phyloP scores from a whole-genome alignment of 306 rosid genomes.

The Malus asiatica region DNA sequence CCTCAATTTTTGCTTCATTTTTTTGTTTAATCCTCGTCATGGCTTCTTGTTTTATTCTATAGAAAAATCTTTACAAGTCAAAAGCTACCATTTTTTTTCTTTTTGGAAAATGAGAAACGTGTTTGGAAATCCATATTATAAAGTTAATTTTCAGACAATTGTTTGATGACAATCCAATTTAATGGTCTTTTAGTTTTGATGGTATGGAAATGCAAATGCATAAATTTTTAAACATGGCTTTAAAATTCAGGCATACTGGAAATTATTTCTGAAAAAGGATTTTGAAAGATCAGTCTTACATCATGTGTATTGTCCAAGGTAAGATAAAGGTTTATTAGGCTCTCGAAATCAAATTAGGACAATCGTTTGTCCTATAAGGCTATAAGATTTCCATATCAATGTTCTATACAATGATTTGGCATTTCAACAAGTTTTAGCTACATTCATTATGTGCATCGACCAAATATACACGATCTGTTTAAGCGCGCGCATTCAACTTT shows the following conservation, averaged over 20 bases:
- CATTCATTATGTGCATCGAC: not conserved
- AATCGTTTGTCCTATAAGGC: not conserved
- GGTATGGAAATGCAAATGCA: not conserved
- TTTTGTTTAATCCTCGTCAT: too few species aligned
- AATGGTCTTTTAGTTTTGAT: not conserved
- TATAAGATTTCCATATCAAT: not conserved
- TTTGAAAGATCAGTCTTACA: not conserved
- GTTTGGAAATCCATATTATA: not conserved
- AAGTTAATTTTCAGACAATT: not conserved
- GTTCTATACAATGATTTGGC: not conserved
- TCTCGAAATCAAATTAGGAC: not conserved
- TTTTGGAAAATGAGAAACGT: not conserved
- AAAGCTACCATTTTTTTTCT: not conserved
- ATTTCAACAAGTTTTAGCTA: conserved; percentile 2
- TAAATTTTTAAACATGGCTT: not conserved
- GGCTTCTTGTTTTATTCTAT: too few species aligned
- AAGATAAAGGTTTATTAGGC: not conserved
- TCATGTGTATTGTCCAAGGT: not conserved
- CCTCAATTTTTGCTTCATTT: too few species aligned
- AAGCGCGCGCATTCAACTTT: too few species aligned
- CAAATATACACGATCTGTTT: not conserved
- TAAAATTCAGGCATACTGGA: not conserved
- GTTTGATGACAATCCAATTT: not conserved
- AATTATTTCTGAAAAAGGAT: not conserved
- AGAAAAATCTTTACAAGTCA: too few species aligned